Percentiles rank a stretch among this genome's conserved stretches.
Evolutionary conservation across 148 eudicot genomes (phyloP).

Genomic region (Gaultheria prostrata): DNA sequence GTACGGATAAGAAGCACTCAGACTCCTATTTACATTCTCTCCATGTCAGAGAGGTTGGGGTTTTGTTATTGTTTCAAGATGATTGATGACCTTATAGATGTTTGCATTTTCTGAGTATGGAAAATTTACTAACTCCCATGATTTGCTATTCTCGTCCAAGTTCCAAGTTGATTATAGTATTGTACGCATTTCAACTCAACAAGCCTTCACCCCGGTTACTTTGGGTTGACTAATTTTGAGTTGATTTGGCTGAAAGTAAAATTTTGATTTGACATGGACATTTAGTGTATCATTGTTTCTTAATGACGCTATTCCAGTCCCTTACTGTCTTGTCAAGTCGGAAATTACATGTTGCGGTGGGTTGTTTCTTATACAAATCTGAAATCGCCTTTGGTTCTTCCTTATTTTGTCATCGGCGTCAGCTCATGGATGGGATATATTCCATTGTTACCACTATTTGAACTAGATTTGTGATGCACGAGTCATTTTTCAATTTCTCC

Average conservation of each 20-base stretch:
- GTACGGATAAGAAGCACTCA: background rate
- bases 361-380: background rate
- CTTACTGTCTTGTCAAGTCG: slow-evolving; percentile 32
- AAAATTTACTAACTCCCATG: background rate
- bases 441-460: background rate
- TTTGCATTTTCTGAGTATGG: background rate
- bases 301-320: background rate
- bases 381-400: background rate
- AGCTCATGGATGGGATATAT: background rate
- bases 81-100: background rate
- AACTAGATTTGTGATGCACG: slow-evolving; percentile 3
- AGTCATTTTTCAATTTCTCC: slow-evolving; percentile 9
- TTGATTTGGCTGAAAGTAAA: background rate
- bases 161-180: background rate
- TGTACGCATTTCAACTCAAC: background rate
- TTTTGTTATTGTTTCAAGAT: background rate
- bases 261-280: slow-evolving; percentile 11
- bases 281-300: slow-evolving; percentile 7
- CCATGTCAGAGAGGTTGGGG: background rate
- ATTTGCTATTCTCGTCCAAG: background rate
- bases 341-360: slow-evolving; percentile 96
- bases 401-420: background rate
- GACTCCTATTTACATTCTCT: background rate
- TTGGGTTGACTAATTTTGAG: background rate
- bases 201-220: background rate